Evolutionary conservation across 1,139 yeast genomes (phyloP).

Genomic region (Pneumocystis carinii): DNA sequence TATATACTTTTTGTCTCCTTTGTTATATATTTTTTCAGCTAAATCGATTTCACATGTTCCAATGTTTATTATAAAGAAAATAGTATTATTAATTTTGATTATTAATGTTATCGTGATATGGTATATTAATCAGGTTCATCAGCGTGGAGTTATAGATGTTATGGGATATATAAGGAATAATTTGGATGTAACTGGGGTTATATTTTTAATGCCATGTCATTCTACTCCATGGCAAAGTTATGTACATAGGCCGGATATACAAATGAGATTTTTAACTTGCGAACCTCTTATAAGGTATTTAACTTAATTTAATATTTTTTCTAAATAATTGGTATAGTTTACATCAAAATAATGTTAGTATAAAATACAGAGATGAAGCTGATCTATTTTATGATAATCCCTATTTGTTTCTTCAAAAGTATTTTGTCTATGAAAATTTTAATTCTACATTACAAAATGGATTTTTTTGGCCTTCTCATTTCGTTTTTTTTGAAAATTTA

Average conservation of each 20-base stretch:
- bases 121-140: conserved; percentile 54
- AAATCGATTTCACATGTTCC: conserved; percentile 9
- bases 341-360: conserved; percentile 21
- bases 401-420: conserved; percentile 31
- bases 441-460: conserved; percentile 21
- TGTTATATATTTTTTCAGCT: conserved; percentile 36
- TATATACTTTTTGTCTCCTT: conserved; percentile 72
- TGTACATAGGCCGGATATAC: conserved; percentile 43
- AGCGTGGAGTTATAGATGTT: conserved; percentile 69
- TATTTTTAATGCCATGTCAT: conserved; percentile 88
- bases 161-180: conserved; percentile 37
- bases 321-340: conserved; percentile 15
- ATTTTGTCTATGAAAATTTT: conserved; percentile 29
- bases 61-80: not conserved
- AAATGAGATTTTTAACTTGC: conserved; percentile 71
- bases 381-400: conserved; percentile 69
- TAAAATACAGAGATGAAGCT: conserved; percentile 63
- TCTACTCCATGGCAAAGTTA: conserved; percentile 93
- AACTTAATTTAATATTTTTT: conserved; percentile 17
- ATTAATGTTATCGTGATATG: conserved; percentile 34
- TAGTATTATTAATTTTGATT: conserved; percentile 11
- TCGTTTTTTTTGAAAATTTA: conserved; percentile 57
- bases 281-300: conserved; percentile 56
- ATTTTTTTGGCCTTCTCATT: conserved; percentile 53
- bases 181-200: conserved; percentile 37